phyloP scores from a whole-genome alignment of 1,139 yeast species.

The Magnusiomyces paraingens region DNA sequence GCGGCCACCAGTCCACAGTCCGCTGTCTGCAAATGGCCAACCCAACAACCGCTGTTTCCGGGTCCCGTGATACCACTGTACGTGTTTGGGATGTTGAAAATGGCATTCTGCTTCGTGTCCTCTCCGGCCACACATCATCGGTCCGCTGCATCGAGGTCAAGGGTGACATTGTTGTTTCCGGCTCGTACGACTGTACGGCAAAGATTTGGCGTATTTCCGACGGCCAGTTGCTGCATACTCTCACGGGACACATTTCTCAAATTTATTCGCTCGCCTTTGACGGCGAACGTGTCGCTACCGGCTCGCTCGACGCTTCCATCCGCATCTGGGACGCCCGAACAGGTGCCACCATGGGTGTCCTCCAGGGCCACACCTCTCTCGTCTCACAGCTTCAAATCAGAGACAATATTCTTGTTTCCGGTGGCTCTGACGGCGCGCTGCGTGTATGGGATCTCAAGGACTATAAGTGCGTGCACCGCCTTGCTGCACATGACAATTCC shows the following conservation, averaged over 20 bases:
- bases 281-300: slow-evolving; percentile 69
- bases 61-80: slow-evolving; percentile 84
- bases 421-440: slow-evolving; percentile 84
- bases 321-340: slow-evolving; percentile 84
- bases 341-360: slow-evolving; percentile 70
- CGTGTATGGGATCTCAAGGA: slow-evolving; percentile 92
- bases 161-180: slow-evolving; percentile 42
- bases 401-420: slow-evolving; percentile 81
- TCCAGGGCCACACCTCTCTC: slow-evolving; percentile 64
- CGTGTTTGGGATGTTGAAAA: slow-evolving; percentile 85
- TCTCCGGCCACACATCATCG: slow-evolving; percentile 70
- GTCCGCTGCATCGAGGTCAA: slow-evolving; percentile 69
- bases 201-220: slow-evolving; percentile 81
- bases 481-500: slow-evolving; percentile 73
- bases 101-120: slow-evolving; percentile 65
- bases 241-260: slow-evolving; percentile 83
- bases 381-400: slow-evolving; percentile 82
- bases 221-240: slow-evolving; percentile 68
- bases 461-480: slow-evolving; percentile 82
- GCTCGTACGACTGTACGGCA: slow-evolving; percentile 88
- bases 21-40: slow-evolving; percentile 77
- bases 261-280: slow-evolving; percentile 82
- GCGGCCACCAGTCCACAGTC: slow-evolving; percentile 93
- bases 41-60: slow-evolving; percentile 72
- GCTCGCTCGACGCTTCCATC: slow-evolving; percentile 87